Percentiles rank a stretch among this genome's conserved stretches.
These are phyloP conservation scores for Chenopodium quinoa DNA, from an alignment of 148 eudicot genomes.

Conservation along the genomic window DNA sequence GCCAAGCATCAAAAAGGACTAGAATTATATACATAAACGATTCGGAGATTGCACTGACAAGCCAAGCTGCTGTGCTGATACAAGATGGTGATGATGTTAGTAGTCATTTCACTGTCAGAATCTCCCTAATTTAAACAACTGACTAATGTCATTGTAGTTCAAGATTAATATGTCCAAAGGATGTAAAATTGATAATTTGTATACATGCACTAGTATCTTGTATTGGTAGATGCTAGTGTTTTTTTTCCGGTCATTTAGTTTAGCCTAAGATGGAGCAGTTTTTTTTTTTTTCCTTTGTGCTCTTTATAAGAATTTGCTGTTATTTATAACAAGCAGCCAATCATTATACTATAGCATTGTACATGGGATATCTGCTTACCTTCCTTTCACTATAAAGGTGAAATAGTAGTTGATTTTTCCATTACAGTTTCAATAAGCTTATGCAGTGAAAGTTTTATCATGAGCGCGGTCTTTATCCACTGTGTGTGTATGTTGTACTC, in stretches of 20 bases:
- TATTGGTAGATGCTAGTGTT: conserved; percentile 27
- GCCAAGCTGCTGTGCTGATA: conserved; percentile 18
- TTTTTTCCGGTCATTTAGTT: conserved; percentile 13
- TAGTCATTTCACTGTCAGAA: conserved; percentile 4
- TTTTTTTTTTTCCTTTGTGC: conserved; percentile 9
- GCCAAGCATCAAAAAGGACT: conserved; percentile 32
- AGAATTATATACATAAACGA: conserved; percentile 22
- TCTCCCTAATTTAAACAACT: conserved; percentile 8
- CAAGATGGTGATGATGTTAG: background rate
- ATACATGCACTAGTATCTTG: conserved; percentile 28
- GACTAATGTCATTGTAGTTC: conserved; percentile 17
- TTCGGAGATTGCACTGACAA: conserved; percentile 21
- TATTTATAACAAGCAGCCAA: conserved; percentile 2
- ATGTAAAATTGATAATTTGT: conserved; percentile 24
- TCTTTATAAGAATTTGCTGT: conserved; percentile 21
- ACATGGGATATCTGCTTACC: conserved; percentile 24
- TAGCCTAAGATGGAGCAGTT: conserved; percentile 14
- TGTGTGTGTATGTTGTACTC: background rate
- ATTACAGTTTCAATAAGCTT: background rate
- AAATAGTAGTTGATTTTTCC: conserved; percentile 1
- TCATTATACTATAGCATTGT: conserved; percentile 20
- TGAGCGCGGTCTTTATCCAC: background rate
- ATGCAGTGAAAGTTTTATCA: background rate
- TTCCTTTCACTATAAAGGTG: conserved; percentile 8
- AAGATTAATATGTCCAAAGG: conserved; percentile 21